A percentile compares a stretch with the other conserved stretches of the same genome.
phyloP scores from a whole-genome alignment of 108 stramenopile genomes.

The Cyclotella distinguenda region DNA sequence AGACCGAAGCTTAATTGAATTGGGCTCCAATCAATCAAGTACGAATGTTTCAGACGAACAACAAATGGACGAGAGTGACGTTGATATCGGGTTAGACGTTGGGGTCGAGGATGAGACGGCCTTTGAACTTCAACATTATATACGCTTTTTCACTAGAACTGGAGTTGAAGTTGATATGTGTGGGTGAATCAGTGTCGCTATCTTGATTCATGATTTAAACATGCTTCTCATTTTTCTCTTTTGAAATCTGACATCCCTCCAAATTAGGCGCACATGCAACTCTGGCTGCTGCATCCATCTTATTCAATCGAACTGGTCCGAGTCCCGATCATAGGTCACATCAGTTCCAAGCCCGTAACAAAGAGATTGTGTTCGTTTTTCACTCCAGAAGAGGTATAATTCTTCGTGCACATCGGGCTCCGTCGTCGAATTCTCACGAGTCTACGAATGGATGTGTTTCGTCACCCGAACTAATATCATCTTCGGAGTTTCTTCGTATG shows the following conservation, averaged over 20 bases:
- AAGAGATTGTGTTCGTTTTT: conserved; percentile 8
- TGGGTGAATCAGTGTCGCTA: too few relatives aligned
- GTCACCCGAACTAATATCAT: neutral
- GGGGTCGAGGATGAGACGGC: neutral
- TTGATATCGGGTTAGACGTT: neutral
- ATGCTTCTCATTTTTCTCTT: conserved; percentile 60
- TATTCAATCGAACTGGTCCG: conserved; percentile 7
- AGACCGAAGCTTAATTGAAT: neutral
- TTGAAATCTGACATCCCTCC: too few relatives aligned
- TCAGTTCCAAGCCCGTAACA: conserved; percentile 3
- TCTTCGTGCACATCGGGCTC: conserved; percentile 16
- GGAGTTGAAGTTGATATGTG: conserved; percentile 89
- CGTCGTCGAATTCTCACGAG: conserved; percentile 14
- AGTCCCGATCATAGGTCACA: conserved; percentile 3
- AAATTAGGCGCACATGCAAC: conserved; percentile 20
- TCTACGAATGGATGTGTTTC: conserved; percentile 24
- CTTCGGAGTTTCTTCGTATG: neutral
- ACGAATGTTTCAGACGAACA: neutral
- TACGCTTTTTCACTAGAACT: conserved; percentile 74
- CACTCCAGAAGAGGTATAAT: conserved; percentile 11
- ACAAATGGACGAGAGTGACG: neutral
- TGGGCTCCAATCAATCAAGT: conserved; percentile 12
- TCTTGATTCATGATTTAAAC: conserved; percentile 86
- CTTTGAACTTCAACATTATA: conserved; percentile 49
- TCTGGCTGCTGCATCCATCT: conserved; percentile 16